These are phyloP conservation scores for Naganishia cerealis DNA, from an alignment of 1,284 basidiomycete genomes.

Conservation along the genomic window DNA sequence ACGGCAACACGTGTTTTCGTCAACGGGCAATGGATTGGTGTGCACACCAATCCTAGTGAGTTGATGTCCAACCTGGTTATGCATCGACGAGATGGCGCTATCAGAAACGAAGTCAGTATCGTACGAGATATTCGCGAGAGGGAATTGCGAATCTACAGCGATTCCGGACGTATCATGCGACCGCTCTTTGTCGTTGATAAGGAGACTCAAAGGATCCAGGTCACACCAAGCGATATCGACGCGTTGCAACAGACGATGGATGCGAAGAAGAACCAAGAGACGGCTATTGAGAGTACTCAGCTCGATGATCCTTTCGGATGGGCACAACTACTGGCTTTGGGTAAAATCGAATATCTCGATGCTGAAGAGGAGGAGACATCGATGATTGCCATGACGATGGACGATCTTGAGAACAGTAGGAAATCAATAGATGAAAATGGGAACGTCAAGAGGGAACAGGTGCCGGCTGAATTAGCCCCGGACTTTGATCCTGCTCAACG, in stretches of 20 bases:
- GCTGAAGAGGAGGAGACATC: slow-evolving; percentile 99
- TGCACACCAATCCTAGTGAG: slow-evolving; percentile 91
- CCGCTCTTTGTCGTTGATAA: slow-evolving; percentile 96
- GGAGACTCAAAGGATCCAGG: slow-evolving; percentile 67
- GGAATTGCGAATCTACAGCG: slow-evolving; percentile 91
- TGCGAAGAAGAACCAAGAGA: slow-evolving; percentile 49
- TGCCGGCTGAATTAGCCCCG: slow-evolving; percentile 38
- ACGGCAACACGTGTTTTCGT: slow-evolving; percentile 96
- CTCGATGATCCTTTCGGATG: slow-evolving; percentile 72
- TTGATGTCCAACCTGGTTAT: slow-evolving; percentile 90
- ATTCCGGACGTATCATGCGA: slow-evolving; percentile 92
- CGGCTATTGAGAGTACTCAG: slow-evolving; percentile 40
- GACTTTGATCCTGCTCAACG: slow-evolving; percentile 85
- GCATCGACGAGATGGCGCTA: slow-evolving; percentile 89
- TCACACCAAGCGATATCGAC: slow-evolving; percentile 81
- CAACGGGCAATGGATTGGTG: slow-evolving; percentile 99
- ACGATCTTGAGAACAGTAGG: slow-evolving; percentile 81
- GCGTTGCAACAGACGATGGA: slow-evolving; percentile 48
- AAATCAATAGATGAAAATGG: slow-evolving; percentile 60
- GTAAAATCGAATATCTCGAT: slow-evolving; percentile 91
- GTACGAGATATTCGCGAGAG: slow-evolving; percentile 95
- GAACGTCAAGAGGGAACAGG: slow-evolving; percentile 53
- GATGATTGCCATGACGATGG: slow-evolving; percentile 97
- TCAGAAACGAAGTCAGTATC: slow-evolving; percentile 92
- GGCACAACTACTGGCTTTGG: slow-evolving; percentile 80